These are phyloP conservation scores for Huntiella savannae DNA, from an alignment of 2,329 filamentous ascomycete species.

Conservation along the genomic window DNA sequence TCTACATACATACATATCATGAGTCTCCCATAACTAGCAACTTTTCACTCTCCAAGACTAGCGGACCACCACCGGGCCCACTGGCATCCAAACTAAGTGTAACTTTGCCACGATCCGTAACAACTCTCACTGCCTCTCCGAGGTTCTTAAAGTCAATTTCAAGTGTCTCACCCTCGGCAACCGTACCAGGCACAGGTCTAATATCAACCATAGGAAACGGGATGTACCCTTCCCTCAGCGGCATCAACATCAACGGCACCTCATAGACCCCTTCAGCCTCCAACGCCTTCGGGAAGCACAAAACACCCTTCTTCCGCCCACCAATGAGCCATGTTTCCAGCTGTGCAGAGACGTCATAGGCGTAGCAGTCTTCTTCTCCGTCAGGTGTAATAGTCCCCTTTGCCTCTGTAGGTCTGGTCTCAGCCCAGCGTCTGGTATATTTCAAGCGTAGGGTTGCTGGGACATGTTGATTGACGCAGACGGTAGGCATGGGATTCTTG, in stretches of 20 bases:
- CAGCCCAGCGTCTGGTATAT: constrained; percentile 46
- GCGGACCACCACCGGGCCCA: constrained; percentile 43
- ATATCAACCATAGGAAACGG: constrained; percentile 66
- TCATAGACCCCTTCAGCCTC: neutral
- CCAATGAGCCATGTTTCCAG: constrained; percentile 70
- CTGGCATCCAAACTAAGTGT: constrained; percentile 55
- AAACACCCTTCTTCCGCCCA: constrained; percentile 61
- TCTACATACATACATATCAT: neutral
- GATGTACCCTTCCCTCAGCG: constrained; percentile 59
- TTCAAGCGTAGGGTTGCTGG: constrained; percentile 40
- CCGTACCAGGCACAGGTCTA: constrained; percentile 22
- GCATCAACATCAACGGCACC: constrained; percentile 58
- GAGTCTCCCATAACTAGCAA: constrained; percentile 2
- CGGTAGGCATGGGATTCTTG: constrained; percentile 22
- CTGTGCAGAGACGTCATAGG: constrained; percentile 61
- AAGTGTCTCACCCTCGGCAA: constrained; percentile 12
- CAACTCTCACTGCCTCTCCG: constrained; percentile 57
- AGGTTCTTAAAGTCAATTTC: constrained; percentile 69
- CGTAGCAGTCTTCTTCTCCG: constrained; percentile 33
- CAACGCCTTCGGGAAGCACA: constrained; percentile 32
- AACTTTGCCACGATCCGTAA: constrained; percentile 49
- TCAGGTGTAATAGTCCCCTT: neutral
- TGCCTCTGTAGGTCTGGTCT: constrained; percentile 18
- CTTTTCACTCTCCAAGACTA: constrained; percentile 44
- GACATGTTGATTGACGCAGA: constrained; percentile 45